Conservation (phyloP, 805 yeast genomes). For the Lachancea kluyveri region DNA sequence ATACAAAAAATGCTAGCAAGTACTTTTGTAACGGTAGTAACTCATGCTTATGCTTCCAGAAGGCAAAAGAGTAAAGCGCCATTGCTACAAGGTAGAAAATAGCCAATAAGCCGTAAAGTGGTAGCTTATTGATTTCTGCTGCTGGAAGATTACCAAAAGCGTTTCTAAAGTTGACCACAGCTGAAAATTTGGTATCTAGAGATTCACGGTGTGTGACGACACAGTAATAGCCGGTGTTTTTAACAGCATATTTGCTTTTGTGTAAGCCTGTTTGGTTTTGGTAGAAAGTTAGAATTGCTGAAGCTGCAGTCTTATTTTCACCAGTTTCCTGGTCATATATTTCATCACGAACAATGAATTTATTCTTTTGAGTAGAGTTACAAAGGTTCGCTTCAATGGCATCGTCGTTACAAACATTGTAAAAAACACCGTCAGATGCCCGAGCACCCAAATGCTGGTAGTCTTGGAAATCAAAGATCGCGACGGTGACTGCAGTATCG, state of each 20-base stretch:
- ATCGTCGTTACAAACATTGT: constrained; percentile 69
- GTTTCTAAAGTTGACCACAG: constrained; percentile 79
- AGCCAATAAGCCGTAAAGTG: constrained; percentile 81
- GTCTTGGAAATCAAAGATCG: constrained; percentile 82
- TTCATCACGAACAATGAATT: constrained; percentile 50
- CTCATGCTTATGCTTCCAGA: constrained; percentile 80
- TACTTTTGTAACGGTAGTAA: constrained; percentile 86
- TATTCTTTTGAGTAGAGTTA: constrained; percentile 45
- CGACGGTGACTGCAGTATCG: constrained; percentile 49
- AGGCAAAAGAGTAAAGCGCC: constrained; percentile 79
- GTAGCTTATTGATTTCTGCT: constrained; percentile 83
- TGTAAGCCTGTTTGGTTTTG: constrained; percentile 54
- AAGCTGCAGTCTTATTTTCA: constrained; percentile 45
- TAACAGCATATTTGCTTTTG: constrained; percentile 56
- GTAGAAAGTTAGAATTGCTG: constrained; percentile 51
- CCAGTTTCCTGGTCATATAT: constrained; percentile 39
- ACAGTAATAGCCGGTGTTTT: constrained; percentile 87
- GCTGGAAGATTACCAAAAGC: constrained; percentile 89
- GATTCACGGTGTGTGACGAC: constrained; percentile 59
- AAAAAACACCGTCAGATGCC: constrained; percentile 37
- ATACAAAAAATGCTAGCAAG: constrained; percentile 76
- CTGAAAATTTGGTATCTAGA: constrained; percentile 43
- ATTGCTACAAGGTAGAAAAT: constrained; percentile 76
- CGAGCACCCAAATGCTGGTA: constrained; percentile 56
- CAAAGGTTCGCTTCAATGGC: constrained; percentile 60